Evolutionary conservation across 2,329 filamentous ascomycete genomes (phyloP).

Genomic region (Bisporella sp.): DNA sequence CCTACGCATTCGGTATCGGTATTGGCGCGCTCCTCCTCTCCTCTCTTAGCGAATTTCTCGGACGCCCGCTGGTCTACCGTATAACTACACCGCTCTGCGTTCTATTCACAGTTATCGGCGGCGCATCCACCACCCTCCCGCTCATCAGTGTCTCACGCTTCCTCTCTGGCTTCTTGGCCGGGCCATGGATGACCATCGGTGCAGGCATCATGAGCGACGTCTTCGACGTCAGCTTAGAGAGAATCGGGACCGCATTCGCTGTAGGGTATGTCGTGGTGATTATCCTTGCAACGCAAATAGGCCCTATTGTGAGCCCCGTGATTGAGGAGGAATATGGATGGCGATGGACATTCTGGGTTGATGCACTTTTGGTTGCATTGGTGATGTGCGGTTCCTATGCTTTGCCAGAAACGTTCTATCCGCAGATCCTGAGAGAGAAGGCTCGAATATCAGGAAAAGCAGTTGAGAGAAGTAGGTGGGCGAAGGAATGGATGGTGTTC

Average conservation of each 20-base stretch:
- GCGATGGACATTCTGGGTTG: slow-evolving; percentile 10
- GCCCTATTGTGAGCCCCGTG: slow-evolving; percentile 5
- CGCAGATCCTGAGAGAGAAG: slow-evolving; percentile 2
- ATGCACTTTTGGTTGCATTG: slow-evolving; percentile 4
- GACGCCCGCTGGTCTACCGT: slow-evolving; percentile 5
- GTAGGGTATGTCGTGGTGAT: slow-evolving; percentile 4
- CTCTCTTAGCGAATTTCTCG: slow-evolving; percentile 7
- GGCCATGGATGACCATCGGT: slow-evolving; percentile 3
- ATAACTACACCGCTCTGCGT: slow-evolving; percentile 4
- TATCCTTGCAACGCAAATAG: slow-evolving; percentile 5
- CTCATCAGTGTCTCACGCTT: slow-evolving; percentile 3
- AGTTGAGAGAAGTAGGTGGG: background rate
- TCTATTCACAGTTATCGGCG: slow-evolving; percentile 7
- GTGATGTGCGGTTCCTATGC: slow-evolving; percentile 1
- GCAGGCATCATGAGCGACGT: slow-evolving; percentile 10
- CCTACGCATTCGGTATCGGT: slow-evolving; percentile 8
- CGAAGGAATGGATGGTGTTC: background rate
- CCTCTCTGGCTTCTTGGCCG: slow-evolving; percentile 6
- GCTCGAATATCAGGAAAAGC: slow-evolving; percentile 1
- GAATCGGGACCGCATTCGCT: slow-evolving; percentile 6
- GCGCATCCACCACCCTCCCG: background rate
- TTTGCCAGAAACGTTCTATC: slow-evolving; percentile 10
- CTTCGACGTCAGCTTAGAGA: slow-evolving; percentile 8
- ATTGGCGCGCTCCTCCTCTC: slow-evolving; percentile 6
- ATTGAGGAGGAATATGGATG: slow-evolving; percentile 3